These are phyloP conservation scores for Penicillium paradoxum DNA, from an alignment of 495 filamentous ascomycete genomes.

Conservation along the genomic window DNA sequence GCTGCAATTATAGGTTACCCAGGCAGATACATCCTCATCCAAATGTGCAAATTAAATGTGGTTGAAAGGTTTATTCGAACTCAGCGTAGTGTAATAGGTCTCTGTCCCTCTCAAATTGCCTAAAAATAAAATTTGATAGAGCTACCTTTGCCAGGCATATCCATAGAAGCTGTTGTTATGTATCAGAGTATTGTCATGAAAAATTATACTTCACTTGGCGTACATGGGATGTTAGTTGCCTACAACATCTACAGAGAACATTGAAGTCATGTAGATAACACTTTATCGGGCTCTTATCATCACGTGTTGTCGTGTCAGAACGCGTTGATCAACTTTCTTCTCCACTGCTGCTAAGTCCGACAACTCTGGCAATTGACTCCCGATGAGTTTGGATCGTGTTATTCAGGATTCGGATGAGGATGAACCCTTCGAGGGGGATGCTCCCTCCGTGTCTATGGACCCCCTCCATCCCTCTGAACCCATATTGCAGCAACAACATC, in stretches of 20 bases:
- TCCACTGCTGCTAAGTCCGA: not conserved
- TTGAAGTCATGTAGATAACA: not conserved
- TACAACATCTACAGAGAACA: no score
- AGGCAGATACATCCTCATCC: no score
- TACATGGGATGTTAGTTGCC: no score
- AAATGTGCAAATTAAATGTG: no score
- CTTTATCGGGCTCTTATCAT: conserved; percentile 21
- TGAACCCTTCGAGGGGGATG: conserved; percentile 31
- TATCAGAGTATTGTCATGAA: no score
- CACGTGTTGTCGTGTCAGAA: conserved; percentile 35
- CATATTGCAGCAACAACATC: conserved; percentile 12
- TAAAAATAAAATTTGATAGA: no score
- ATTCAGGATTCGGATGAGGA: conserved; percentile 52
- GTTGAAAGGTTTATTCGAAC: no score
- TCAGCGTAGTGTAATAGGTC: no score
- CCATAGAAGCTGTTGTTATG: no score
- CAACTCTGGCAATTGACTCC: not conserved
- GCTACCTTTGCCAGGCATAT: no score
- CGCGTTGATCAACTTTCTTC: conserved; percentile 23
- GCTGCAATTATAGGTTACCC: not conserved
- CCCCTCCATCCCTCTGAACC: conserved; percentile 13
- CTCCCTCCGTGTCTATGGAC: conserved; percentile 19
- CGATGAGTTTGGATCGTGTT: conserved; percentile 36
- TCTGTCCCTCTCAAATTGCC: no score
- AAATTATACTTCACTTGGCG: no score